Percentiles rank a stretch among this genome's conserved stretches.
Evolutionary conservation across 2,329 filamentous ascomycete species (phyloP).

Genomic region (Sordariomycetes sp.): DNA sequence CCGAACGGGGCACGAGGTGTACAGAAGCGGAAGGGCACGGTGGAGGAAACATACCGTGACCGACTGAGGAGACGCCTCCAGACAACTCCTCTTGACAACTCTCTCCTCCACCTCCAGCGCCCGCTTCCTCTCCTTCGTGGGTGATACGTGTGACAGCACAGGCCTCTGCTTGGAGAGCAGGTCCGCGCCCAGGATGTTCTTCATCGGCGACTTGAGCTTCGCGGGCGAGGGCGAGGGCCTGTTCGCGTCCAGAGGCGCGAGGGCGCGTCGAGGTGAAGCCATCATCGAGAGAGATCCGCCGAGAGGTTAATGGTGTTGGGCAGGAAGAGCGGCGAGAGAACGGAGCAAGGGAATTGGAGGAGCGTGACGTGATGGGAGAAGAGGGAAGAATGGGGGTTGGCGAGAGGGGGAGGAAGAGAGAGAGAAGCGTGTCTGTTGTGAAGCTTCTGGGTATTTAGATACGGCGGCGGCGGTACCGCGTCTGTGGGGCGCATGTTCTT

Average conservation of each 20-base stretch:
- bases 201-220: slow-evolving; percentile 5
- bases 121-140: slow-evolving; percentile 1
- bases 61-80: not conserved
- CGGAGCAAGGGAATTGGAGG: not conserved
- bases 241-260: slow-evolving; percentile 8
- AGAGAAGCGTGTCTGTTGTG: not conserved
- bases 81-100: slow-evolving; percentile 1
- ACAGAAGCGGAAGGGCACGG: not conserved
- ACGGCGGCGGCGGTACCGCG: slow-evolving; percentile 2
- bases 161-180: not conserved
- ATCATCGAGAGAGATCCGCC: not conserved
- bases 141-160: not conserved
- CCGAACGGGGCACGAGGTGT: not conserved
- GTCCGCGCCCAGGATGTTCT: not conserved
- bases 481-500: not conserved
- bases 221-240: slow-evolving; percentile 6
- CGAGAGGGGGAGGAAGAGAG: not conserved
- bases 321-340: not conserved
- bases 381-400: not conserved
- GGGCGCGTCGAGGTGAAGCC: slow-evolving; percentile 9
- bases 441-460: not conserved
- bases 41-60: not conserved
- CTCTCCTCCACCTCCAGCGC: slow-evolving; percentile 4
- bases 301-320: not conserved
- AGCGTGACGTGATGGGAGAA: not conserved